Conservation (phyloP, 225 moss, liverwort and hornwort species). For the Thuidium tamariscinum region DNA sequence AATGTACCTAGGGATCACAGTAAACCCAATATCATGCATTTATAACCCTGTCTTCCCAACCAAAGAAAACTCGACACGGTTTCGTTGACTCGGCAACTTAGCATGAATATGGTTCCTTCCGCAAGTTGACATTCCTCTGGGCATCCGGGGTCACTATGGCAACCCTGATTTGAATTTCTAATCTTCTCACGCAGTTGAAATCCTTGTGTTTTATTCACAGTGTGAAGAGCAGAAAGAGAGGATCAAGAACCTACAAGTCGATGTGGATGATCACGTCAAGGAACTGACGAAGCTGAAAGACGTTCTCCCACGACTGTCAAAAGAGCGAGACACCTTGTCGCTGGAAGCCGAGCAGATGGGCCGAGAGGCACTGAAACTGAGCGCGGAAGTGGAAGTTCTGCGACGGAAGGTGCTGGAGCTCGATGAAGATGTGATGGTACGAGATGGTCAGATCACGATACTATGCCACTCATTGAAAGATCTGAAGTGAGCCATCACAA, state of each 20-base stretch:
- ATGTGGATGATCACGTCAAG: constrained; percentile 39
- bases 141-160: not conserved
- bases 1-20: not conserved
- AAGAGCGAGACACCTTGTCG: constrained; percentile 65
- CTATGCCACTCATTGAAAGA: constrained; percentile 38
- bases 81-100: not conserved
- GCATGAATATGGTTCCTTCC: not conserved
- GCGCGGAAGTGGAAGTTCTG: constrained; percentile 91
- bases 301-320: constrained; percentile 31
- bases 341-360: constrained; percentile 85
- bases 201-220: constrained; percentile 5
- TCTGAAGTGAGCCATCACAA: not conserved
- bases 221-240: constrained; percentile 50
- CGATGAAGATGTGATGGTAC: constrained; percentile 84
- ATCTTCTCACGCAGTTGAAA: not conserved
- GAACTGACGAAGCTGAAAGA: constrained; percentile 51
- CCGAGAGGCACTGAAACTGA: constrained; percentile 68
- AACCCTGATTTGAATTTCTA: not conserved
- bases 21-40: not conserved
- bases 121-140: not conserved
- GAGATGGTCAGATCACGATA: constrained; percentile 84
- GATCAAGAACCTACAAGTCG: constrained; percentile 34
- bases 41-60: not conserved
- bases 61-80: not conserved
- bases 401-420: constrained; percentile 71